Percentiles rank a stretch among this genome's conserved stretches.
Evolutionary conservation across 2,329 filamentous ascomycete species (phyloP).

Genomic region (Penicillium sp.): DNA sequence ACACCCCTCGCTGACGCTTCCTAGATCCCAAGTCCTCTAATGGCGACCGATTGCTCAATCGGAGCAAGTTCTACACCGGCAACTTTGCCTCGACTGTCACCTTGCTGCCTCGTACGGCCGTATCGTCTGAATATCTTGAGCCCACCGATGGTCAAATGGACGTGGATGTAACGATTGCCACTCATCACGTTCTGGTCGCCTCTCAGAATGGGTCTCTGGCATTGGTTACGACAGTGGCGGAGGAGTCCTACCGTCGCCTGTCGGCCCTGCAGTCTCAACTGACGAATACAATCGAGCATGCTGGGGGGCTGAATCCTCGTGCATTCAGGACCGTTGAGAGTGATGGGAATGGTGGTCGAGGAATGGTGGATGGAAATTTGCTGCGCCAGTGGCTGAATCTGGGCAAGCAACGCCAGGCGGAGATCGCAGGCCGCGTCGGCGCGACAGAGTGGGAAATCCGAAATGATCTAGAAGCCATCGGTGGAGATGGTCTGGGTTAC

Average conservation of each 20-base stretch:
- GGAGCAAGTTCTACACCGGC: conserved; percentile 82
- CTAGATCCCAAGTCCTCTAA: conserved; percentile 88
- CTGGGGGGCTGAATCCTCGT: conserved; percentile 78
- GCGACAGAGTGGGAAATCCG: conserved; percentile 64
- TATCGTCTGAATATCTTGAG: conserved; percentile 40
- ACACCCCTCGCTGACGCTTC: conserved; percentile 3
- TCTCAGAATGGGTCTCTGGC: conserved; percentile 73
- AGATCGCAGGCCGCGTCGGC: conserved; percentile 73
- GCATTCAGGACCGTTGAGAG: conserved; percentile 64
- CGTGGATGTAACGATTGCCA: conserved; percentile 32
- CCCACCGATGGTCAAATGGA: conserved; percentile 41
- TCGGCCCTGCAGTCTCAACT: conserved; percentile 78
- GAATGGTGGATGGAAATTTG: conserved; percentile 75
- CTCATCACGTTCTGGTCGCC: conserved; percentile 64
- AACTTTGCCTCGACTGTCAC: conserved; percentile 73
- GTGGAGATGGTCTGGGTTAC: conserved; percentile 60
- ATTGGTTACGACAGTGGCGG: conserved; percentile 71
- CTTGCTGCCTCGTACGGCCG: conserved; percentile 67
- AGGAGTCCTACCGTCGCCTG: conserved; percentile 78
- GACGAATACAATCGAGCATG: conserved; percentile 68
- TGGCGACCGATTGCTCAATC: conserved; percentile 80
- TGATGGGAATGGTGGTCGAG: conserved; percentile 53
- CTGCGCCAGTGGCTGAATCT: conserved; percentile 73
- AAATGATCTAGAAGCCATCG: conserved; percentile 65
- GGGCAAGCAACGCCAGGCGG: conserved; percentile 65